Evolutionary conservation across 1,139 yeast genomes (phyloP).

Genomic region (Meyerozyma sp.): DNA sequence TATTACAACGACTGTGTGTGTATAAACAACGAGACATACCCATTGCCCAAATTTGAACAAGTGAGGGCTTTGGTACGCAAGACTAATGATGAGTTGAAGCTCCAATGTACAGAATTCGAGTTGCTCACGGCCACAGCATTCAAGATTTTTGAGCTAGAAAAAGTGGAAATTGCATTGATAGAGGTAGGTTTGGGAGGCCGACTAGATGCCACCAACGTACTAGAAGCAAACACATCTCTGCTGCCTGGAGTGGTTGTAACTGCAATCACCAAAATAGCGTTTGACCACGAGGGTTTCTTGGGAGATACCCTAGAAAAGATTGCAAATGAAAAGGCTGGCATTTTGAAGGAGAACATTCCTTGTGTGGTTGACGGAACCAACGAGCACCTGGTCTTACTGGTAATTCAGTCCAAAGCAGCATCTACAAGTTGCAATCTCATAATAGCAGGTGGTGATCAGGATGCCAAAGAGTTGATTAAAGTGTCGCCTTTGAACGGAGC

Average conservation of each 20-base stretch:
- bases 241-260: conserved; percentile 49
- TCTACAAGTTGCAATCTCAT: conserved; percentile 9
- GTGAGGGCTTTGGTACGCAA: conserved; percentile 36
- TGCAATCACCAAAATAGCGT: conserved; percentile 77
- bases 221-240: conserved; percentile 20
- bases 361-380: conserved; percentile 75
- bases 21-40: conserved; percentile 56
- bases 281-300: conserved; percentile 75
- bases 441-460: conserved; percentile 1
- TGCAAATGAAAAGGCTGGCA: conserved; percentile 80
- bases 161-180: conserved; percentile 67
- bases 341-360: conserved; percentile 56
- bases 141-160: conserved; percentile 55
- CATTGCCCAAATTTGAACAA: conserved; percentile 36
- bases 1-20: conserved; percentile 71
- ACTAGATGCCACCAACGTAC: conserved; percentile 78
- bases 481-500: conserved; percentile 61
- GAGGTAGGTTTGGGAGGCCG: conserved; percentile 93
- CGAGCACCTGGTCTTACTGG: conserved; percentile 42
- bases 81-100: conserved; percentile 26
- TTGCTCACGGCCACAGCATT: conserved; percentile 79
- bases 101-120: conserved; percentile 86
- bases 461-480: conserved; percentile 11
- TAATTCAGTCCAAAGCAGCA: conserved; percentile 22
- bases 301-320: conserved; percentile 62